A percentile compares a stretch with the other conserved stretches of the same genome.
These are phyloP conservation scores for Houttuynia cordata DNA, from an alignment of 164 flowering plant genomes.

Conservation along the genomic window DNA sequence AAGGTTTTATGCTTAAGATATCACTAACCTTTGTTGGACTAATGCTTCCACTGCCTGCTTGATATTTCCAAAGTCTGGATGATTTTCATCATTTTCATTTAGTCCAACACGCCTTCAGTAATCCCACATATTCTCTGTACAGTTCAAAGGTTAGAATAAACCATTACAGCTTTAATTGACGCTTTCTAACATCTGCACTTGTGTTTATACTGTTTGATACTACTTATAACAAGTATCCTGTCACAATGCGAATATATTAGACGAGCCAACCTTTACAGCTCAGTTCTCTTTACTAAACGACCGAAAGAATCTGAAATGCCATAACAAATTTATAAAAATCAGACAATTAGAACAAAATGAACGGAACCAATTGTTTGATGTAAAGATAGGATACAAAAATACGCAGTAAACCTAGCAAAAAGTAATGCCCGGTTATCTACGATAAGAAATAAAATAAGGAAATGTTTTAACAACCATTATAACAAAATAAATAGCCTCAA, in stretches of 20 bases:
- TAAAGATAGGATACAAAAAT: too few species aligned
- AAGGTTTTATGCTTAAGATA: neutral
- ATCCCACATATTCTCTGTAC: slow-evolving; percentile 65
- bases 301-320: too few species aligned
- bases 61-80: slow-evolving; percentile 59
- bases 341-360: too few species aligned
- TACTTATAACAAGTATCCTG: neutral
- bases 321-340: too few species aligned
- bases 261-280: too few species aligned
- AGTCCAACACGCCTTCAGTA: slow-evolving; percentile 69
- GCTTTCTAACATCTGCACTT: neutral
- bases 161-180: neutral
- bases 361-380: too few species aligned
- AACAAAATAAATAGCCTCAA: too few species aligned
- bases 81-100: slow-evolving; percentile 51
- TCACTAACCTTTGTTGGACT: slow-evolving; percentile 68
- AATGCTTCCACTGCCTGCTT: slow-evolving; percentile 71
- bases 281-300: too few species aligned
- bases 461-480: too few species aligned
- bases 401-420: too few species aligned
- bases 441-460: too few species aligned
- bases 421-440: too few species aligned
- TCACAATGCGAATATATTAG: slow-evolving; percentile 3
- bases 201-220: neutral
- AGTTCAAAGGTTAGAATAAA: neutral